Percentiles rank a stretch among this genome's conserved stretches.
These are phyloP conservation scores for Erodium maritimum DNA, from an alignment of 345 rosid genomes.

Conservation along the genomic window DNA sequence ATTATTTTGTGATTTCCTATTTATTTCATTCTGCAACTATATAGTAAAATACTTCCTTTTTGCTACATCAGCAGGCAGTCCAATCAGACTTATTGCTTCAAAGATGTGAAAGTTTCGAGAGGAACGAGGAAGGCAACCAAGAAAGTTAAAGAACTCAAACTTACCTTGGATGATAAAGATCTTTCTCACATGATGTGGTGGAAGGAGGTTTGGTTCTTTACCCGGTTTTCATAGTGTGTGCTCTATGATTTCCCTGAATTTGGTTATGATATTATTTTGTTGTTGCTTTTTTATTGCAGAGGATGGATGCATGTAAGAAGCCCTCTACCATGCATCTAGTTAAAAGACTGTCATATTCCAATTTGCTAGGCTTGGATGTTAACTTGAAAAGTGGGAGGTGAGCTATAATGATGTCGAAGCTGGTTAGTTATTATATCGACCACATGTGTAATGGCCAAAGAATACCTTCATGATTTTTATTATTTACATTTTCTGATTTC, in stretches of 20 bases:
- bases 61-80: constrained; percentile 24
- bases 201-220: constrained; percentile 53
- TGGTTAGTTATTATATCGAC: background rate
- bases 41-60: constrained; percentile 3
- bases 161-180: constrained; percentile 46
- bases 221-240: background rate
- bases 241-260: background rate
- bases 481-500: background rate
- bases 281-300: constrained; percentile 30
- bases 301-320: constrained; percentile 65
- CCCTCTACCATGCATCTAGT: constrained; percentile 66
- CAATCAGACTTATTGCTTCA: constrained; percentile 30
- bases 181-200: constrained; percentile 71
- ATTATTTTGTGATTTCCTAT: background rate
- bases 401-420: constrained; percentile 10
- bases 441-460: background rate
- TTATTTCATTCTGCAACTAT: background rate
- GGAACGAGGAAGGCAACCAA: constrained; percentile 35
- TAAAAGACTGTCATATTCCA: constrained; percentile 56
- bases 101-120: constrained; percentile 32
- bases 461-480: background rate
- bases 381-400: constrained; percentile 77
- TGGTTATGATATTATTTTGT: background rate
- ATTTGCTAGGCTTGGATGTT: constrained; percentile 67
- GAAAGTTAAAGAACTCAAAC: constrained; percentile 33